Base-by-base conservation (phyloP, 2,329 filamentous ascomycete species). In the Alternaria consortialis region DNA sequence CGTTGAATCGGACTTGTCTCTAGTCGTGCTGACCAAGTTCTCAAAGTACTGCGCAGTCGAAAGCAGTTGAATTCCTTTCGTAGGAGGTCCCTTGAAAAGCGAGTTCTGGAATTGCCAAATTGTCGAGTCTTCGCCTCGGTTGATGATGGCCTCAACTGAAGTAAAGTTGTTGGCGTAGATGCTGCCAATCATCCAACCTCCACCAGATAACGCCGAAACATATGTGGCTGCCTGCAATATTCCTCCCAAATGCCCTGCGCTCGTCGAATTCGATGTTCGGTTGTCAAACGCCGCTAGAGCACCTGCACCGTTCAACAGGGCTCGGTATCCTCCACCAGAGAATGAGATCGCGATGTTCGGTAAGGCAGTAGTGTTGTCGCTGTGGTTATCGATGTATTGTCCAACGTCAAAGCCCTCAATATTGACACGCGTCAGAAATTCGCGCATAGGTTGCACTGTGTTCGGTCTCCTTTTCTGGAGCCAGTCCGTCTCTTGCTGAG, bases 251-350 rank as follows among this genome's bases (percentile, higher is more conserved):
- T 93, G 90, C 4, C 91, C 91, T 4, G 80, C 72, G 7, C 71
- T 79, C 0, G 87, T 90, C 3, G 88, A 83, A 56, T 87, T 86
- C 0, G 83, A 76, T 0, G 91, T 93, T 20, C 93, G 87, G 69
- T 80, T 86, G 76, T 97, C 93, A 67, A 93, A 94, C 0, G 93
- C 93, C 31, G 91, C 87, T 15, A 97, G 70, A 43, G 90, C 90
- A 62, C 93, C 93, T 15, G 90, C 93, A 37, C 92, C 93, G 73
- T 91, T 94, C 82, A 94, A 83, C 81, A 96, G 84, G n/a, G 93
- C 93, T 58, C 93, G 85, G 76, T 95, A 97, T 36, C 93, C 93
- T 74, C 93, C 93, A 12, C 93, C 93, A 0, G 92, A 95, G 44
- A 91, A 83, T 11, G 93, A 91, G 64, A 97, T 86, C 15, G 84